Base-by-base conservation (phyloP, 2,329 filamentous ascomycete genomes). In the Emergomyces orientalis region DNA sequence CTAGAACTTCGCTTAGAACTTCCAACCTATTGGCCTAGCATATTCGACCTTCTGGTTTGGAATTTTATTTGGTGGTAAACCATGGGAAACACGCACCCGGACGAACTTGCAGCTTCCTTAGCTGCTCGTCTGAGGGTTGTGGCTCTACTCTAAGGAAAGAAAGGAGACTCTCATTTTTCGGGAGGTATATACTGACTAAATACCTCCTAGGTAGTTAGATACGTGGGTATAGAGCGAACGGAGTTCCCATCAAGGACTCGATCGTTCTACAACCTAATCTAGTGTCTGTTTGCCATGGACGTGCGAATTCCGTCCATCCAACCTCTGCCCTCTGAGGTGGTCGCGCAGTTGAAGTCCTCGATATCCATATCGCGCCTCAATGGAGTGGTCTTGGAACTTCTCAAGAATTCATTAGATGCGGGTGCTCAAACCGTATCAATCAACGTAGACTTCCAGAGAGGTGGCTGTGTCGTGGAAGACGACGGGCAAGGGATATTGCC, bases 381-480 rank as follows among this genome's bases (percentile, higher is more conserved):
- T 68, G 83, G 78, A 32, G 91, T 89, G 4, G 78, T 90, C 17
- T 79, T 85, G 62, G 89, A 88, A 55, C 81, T 97, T 11, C 69
- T 95, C 32, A 86, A 88, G 72, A 99, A 99, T 73, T 85, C 91
- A 0, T 80, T 99, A 14, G 94, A 99, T 78, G 90, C 91, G 3
- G 78, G 79, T 55, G 87, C 92, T 19, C 82, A 80, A 41, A 88
- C 82, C 62, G 77, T 97, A 65, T 84, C 84, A 61, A 79, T 96
- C 62, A 82, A 81, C 0, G 79, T 96, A 27, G 89, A 97, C 75
- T 91, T 90, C 71, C 74, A 76, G 61, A 86, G 87, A 30, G 93
- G 91, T 5, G 85, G 83, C 67, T 96, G 92, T 74, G 80, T 82
- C 0, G 83, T 97, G 5, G 89, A 96, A 70, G 94, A 99, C 72